Conservation (phyloP, 192 early-diverging fungal genomes). For the Gamsiella multidivaricata region DNA sequence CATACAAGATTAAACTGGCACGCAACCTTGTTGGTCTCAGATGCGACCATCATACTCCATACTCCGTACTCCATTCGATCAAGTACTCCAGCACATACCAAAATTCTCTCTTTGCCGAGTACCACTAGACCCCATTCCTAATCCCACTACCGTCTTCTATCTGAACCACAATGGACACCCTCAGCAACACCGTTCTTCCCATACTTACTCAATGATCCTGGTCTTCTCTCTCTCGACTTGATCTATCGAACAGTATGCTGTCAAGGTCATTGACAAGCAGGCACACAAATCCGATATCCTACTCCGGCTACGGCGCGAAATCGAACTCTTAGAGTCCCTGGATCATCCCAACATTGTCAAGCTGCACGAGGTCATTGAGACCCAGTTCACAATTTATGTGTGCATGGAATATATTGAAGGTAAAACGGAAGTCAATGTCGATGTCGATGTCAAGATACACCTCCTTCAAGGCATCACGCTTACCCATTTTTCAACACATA, state of each 20-base stretch:
- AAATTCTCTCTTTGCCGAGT: neutral
- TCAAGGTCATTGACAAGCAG: slow-evolving; percentile 65
- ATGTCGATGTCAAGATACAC: no score
- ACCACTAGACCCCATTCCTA: slow-evolving; percentile 1
- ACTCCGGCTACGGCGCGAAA: slow-evolving; percentile 82
- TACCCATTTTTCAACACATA: neutral
- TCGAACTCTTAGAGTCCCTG: slow-evolving; percentile 83
- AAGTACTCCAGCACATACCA: neutral
- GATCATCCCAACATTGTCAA: slow-evolving; percentile 92
- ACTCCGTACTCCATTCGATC: neutral
- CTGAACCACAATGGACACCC: no score
- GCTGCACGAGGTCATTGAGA: slow-evolving; percentile 85
- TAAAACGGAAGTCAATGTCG: no score
- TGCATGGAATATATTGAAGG: slow-evolving; percentile 87
- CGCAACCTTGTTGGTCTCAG: slow-evolving; percentile 30
- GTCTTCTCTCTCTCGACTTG: neutral
- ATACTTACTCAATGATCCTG: neutral
- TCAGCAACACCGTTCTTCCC: neutral
- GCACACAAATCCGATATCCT: slow-evolving; percentile 64
- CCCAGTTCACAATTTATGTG: slow-evolving; percentile 81
- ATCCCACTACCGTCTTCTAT: no score
- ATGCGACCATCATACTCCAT: neutral
- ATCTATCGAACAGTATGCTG: slow-evolving; percentile 54
- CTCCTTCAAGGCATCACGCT: no score
- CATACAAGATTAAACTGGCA: neutral